Conservation (phyloP, 805 yeast genomes). For the Kodamaea sagamina region DNA sequence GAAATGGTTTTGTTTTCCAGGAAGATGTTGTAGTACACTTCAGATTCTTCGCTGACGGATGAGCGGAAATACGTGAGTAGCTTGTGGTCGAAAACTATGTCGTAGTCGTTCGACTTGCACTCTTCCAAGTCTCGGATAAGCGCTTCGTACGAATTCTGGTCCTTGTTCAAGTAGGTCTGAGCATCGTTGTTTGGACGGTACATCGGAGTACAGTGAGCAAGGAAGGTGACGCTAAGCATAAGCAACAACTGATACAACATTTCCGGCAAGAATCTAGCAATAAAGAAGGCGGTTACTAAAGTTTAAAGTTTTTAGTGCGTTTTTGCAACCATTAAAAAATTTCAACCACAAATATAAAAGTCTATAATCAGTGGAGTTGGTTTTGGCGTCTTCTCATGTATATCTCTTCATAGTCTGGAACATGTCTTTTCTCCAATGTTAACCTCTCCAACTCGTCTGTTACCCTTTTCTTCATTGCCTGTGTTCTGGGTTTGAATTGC, state of each 20-base stretch:
- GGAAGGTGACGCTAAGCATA: background rate
- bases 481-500: slow-evolving; percentile 9
- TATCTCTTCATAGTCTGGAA: slow-evolving; percentile 44
- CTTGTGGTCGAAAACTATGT: slow-evolving; percentile 1
- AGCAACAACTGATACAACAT: slow-evolving; percentile 1
- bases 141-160: slow-evolving; percentile 4
- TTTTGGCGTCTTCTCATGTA: slow-evolving; percentile 30
- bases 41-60: background rate
- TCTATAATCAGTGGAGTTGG: slow-evolving; percentile 1
- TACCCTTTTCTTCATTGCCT: slow-evolving; percentile 30
- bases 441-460: slow-evolving; percentile 46
- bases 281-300: too few relatives aligned
- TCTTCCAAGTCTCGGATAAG: background rate
- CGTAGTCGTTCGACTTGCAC: slow-evolving; percentile 2
- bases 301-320: too few relatives aligned
- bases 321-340: background rate
- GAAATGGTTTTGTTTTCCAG: slow-evolving; percentile 9
- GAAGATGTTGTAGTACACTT: slow-evolving; percentile 9
- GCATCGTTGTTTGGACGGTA: slow-evolving; percentile 2
- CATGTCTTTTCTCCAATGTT: slow-evolving; percentile 38
- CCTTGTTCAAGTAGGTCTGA: background rate
- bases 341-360: slow-evolving; percentile 1
- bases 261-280: slow-evolving; percentile 2
- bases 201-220: background rate
- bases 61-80: slow-evolving; percentile 1